A percentile compares a stretch with the other conserved stretches of the same genome.
Conservation (phyloP, 331 rosid genomes). For the Rosa hybrid region DNA sequence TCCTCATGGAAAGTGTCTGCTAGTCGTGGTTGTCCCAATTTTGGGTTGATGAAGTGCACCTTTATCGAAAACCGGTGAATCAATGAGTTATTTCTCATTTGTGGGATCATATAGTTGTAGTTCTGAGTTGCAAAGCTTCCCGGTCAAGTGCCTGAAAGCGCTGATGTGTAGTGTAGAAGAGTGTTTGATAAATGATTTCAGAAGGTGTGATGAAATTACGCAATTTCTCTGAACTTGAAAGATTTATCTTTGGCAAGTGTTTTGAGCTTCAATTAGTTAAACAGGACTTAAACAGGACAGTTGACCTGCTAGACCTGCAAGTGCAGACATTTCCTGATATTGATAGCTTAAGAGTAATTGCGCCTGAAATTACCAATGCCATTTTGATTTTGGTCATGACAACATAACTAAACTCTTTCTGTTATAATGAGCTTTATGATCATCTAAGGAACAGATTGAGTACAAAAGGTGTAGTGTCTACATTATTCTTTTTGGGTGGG, state of each 20-base stretch:
- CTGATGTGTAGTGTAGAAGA: not conserved
- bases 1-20: not conserved
- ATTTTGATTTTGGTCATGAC: not conserved
- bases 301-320: not conserved
- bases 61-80: not conserved
- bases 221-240: not conserved
- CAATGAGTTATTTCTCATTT: not conserved
- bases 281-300: not conserved
- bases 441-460: not conserved
- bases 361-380: not conserved
- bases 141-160: not conserved
- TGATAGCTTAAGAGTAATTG: not conserved
- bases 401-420: not conserved
- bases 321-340: not conserved
- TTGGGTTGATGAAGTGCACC: conserved; percentile 1
- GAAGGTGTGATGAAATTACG: not conserved
- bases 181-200: not conserved
- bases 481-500: not conserved
- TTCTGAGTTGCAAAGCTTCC: not conserved
- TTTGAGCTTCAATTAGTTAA: not conserved
- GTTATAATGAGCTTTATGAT: not conserved
- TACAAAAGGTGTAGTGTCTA: not conserved
- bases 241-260: not conserved
- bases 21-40: not conserved
- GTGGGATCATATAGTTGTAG: not conserved